Base-by-base conservation (phyloP, 257 asterid species). In the Petrea volubilis region DNA sequence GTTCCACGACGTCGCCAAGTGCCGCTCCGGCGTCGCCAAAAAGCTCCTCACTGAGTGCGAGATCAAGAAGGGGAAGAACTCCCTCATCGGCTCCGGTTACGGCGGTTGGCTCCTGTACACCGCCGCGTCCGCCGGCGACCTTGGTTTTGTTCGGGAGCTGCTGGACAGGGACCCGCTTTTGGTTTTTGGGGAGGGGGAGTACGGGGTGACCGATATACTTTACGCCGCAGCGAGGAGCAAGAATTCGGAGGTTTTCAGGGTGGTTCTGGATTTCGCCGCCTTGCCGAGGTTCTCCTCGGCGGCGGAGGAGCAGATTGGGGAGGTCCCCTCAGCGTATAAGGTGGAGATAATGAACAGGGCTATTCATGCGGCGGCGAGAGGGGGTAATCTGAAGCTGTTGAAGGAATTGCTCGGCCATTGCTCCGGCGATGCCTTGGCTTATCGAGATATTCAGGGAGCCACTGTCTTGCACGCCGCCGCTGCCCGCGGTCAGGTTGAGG, bases 51-150 rank as follows among this genome's bases (percentile, higher is more conserved):
- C 73, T 15, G 94, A 95, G 40, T 85, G 96, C 55, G 93, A 84
- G 24, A 70, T 33, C 58, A 86, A 81, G 79, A 89, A 75, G 40
- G 93, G 95, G 0, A 84, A 75, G 50, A 85, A 87, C 68, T 85
- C 96, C 43, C 86, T 92, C 0, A 64, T 95, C 36, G 77, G 93
- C 29, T 88, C 89, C 3, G 97, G 97, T 1, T 91, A 92, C 64
- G 96, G 99, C 17, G 97, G 99, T 0, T 94, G 99, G 99, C 87
- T 94, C 49, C 63, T 94, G n/a, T 94, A 94, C 78, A 86, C 98
- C 9, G 97, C 96, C 43, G 91, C 98, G 1, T 94, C 99, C 2
- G 98, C 99, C 18, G 98, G 98, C 17, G 98, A 94, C 81, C 17
- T 79, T 82, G 52, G 15, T 4, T 94, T 91, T 56, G 96, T 91